A percentile compares a stretch with the other conserved stretches of the same genome.
Evolutionary conservation across 345 rosid genomes (phyloP).

Genomic region (Brassica juncea): DNA sequence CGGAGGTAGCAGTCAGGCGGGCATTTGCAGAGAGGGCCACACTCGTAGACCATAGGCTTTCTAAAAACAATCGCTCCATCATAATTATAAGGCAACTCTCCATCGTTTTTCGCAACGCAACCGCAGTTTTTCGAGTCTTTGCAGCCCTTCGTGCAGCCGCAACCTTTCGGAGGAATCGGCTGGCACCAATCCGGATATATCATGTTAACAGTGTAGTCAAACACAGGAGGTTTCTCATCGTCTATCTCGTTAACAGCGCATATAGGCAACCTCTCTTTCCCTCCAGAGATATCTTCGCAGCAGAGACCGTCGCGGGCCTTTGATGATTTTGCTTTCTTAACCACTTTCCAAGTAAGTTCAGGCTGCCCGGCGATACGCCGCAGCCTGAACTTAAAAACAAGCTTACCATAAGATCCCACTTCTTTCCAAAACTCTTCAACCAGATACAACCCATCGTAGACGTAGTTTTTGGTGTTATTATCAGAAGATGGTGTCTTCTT

Average conservation of each 20-base stretch:
- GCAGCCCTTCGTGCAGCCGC: constrained; percentile 62
- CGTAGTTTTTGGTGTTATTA: constrained; percentile 43
- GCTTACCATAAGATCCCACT: constrained; percentile 67
- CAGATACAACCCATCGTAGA: constrained; percentile 75
- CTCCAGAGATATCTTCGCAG: constrained; percentile 64
- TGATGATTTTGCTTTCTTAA: constrained; percentile 51
- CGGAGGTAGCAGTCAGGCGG: constrained; percentile 70
- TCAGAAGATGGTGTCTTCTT: constrained; percentile 55
- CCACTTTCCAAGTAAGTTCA: constrained; percentile 78
- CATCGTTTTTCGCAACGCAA: constrained; percentile 66
- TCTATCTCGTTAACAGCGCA: constrained; percentile 73
- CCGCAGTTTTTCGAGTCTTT: constrained; percentile 49
- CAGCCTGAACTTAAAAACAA: constrained; percentile 66
- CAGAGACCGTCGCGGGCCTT: constrained; percentile 64
- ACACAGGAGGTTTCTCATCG: constrained; percentile 68
- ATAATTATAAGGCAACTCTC: constrained; percentile 74
- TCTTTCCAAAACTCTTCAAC: constrained; percentile 67
- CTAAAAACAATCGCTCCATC: constrained; percentile 72
- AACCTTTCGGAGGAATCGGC: constrained; percentile 54
- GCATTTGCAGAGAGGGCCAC: constrained; percentile 81
- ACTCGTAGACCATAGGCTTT: constrained; percentile 71
- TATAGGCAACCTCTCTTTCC: constrained; percentile 57
- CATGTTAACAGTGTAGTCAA: constrained; percentile 55
- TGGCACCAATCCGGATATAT: constrained; percentile 60
- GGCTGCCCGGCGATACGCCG: constrained; percentile 70